phyloP scores from a whole-genome alignment of 2,329 filamentous ascomycete genomes.

The Penicillium fuscoglaucum region DNA sequence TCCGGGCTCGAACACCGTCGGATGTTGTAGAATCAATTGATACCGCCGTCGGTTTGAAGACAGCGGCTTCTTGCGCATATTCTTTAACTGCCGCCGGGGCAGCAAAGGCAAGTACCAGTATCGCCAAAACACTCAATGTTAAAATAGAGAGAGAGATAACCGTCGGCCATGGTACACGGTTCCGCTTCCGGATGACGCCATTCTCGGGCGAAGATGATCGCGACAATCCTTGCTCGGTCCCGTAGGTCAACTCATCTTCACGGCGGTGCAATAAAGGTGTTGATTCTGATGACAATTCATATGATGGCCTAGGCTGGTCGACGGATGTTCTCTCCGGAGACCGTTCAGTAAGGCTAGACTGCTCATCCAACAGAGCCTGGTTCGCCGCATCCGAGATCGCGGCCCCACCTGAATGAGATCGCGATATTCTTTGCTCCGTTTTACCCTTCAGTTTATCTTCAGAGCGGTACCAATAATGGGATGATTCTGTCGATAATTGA shows the following conservation, averaged over 20 bases:
- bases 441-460: not conserved
- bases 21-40: constrained; percentile 82
- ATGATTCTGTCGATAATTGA: constrained; percentile 12
- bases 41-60: constrained; percentile 79
- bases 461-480: not conserved
- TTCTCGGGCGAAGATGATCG: constrained; percentile 24
- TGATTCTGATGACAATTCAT: constrained; percentile 43
- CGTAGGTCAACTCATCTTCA: constrained; percentile 36
- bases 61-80: constrained; percentile 80
- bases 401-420: not conserved
- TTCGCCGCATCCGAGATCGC: not conserved
- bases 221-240: constrained; percentile 26
- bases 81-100: constrained; percentile 76
- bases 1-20: constrained; percentile 72
- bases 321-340: constrained; percentile 17
- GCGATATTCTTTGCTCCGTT: not conserved
- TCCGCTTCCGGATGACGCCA: constrained; percentile 22
- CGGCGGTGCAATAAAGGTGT: constrained; percentile 43
- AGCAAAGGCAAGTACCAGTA: constrained; percentile 78
- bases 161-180: constrained; percentile 68
- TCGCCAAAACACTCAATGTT: constrained; percentile 61
- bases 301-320: constrained; percentile 27
- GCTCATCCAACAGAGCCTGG: not conserved
- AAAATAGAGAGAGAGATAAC: constrained; percentile 70
- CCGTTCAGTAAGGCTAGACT: not conserved